Percentiles rank a stretch among this genome's conserved stretches.
These are phyloP conservation scores for Suhomyces panamericanus DNA, from an alignment of 1,139 yeast species.

Conservation along the genomic window DNA sequence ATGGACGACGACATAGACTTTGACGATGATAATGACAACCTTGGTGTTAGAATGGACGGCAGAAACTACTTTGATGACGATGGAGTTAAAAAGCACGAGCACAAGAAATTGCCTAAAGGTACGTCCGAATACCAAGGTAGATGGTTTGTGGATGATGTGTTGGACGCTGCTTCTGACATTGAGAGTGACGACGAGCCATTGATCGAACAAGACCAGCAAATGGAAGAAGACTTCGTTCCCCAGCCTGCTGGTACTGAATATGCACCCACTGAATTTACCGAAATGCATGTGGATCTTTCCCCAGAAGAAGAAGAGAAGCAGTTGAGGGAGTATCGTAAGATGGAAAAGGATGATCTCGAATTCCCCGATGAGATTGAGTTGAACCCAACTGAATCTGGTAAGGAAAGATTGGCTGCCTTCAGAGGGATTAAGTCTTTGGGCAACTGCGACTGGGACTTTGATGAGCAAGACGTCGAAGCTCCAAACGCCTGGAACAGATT, in stretches of 20 bases:
- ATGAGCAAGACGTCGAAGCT: conserved; percentile 72
- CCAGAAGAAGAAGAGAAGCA: conserved; percentile 86
- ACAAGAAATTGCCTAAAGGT: conserved; percentile 69
- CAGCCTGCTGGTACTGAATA: conserved; percentile 27
- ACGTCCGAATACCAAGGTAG: conserved; percentile 92
- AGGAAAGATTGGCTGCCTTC: conserved; percentile 70
- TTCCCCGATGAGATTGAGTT: conserved; percentile 96
- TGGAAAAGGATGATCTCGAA: conserved; percentile 81
- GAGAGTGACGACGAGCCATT: conserved; percentile 48
- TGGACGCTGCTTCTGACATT: conserved; percentile 51
- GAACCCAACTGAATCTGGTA: conserved; percentile 71
- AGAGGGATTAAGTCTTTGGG: conserved; percentile 85
- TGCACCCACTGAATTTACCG: conserved; percentile 52
- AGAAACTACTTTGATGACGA: conserved; percentile 58
- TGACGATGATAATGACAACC: conserved; percentile 42
- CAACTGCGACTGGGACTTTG: conserved; percentile 83
- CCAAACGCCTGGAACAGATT: conserved; percentile 81
- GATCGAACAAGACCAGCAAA: conserved; percentile 26
- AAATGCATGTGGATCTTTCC: conserved; percentile 69
- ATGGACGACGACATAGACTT: conserved; percentile 50
- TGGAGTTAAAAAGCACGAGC: conserved; percentile 27
- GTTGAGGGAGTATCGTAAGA: conserved; percentile 62
- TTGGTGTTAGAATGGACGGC: conserved; percentile 72
- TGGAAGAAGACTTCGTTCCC: conserved; percentile 25
- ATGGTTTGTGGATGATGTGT: conserved; percentile 72